phyloP scores from a whole-genome alignment of 352 stramenopile species.

The Pilasporangium apinafurcum region DNA sequence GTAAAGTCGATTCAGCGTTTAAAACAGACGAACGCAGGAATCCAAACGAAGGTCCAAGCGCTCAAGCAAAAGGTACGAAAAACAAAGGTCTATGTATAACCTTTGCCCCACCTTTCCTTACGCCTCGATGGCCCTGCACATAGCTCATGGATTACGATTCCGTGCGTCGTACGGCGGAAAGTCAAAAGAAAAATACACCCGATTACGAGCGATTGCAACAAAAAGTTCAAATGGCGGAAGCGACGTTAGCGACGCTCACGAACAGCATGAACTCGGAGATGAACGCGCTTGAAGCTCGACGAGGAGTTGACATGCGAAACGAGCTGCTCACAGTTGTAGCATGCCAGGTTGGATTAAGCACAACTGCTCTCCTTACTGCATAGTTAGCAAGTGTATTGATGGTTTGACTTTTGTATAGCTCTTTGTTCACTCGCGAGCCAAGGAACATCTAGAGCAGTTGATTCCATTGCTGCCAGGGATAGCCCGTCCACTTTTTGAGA shows the following conservation, averaged over 20 bases:
- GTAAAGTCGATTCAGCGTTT: constrained; percentile 36
- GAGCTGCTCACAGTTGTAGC: constrained; percentile 71
- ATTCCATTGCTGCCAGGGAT: constrained; percentile 60
- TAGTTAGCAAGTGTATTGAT: background rate
- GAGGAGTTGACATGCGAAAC: constrained; percentile 67
- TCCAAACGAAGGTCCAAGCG: constrained; percentile 37
- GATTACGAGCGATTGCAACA: constrained; percentile 71
- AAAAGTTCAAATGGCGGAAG: constrained; percentile 35
- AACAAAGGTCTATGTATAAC: background rate
- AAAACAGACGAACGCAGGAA: constrained; percentile 21
- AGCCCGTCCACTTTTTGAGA: constrained; percentile 47
- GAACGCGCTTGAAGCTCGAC: constrained; percentile 48
- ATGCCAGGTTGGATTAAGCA: too few species aligned
- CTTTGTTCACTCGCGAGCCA: constrained; percentile 52
- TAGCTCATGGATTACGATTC: constrained; percentile 73
- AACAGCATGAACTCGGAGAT: constrained; percentile 64
- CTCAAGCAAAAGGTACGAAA: constrained; percentile 42
- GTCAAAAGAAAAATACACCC: constrained; percentile 45
- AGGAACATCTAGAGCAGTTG: constrained; percentile 72
- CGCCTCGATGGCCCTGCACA: background rate
- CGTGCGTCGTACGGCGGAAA: constrained; percentile 53
- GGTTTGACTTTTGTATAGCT: constrained; percentile 16
- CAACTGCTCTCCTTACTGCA: too few species aligned
- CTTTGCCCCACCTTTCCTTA: background rate
- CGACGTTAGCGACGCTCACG: constrained; percentile 38